Evolutionary conservation across 495 filamentous ascomycete species (phyloP).

Genomic region (Trichoderma asperelloides): DNA sequence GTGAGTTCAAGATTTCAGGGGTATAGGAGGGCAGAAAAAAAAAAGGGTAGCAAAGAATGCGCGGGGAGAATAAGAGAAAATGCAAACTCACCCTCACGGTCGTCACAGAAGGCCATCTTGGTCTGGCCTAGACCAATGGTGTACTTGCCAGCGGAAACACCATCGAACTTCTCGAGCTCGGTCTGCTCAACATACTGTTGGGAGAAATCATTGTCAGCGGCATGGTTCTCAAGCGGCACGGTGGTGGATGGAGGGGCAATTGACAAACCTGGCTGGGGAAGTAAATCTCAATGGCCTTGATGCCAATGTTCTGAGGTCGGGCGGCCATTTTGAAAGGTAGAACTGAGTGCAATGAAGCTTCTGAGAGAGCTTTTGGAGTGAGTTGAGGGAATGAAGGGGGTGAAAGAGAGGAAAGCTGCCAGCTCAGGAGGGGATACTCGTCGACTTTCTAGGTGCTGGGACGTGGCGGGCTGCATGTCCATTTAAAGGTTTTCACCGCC

Average conservation of each 20-base stretch:
- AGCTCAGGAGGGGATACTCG: background rate
- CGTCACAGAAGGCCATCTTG: constrained; percentile 99
- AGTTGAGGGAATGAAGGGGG: constrained; percentile 13
- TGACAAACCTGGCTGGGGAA: constrained; percentile 83
- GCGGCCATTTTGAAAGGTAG: constrained; percentile 57
- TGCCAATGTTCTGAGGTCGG: constrained; percentile 93
- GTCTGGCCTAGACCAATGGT: constrained; percentile 99
- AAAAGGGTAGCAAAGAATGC: background rate
- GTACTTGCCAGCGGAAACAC: constrained; percentile 89
- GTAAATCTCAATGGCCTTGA: constrained; percentile 99
- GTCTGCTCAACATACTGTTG: constrained; percentile 88
- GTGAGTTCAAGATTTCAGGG: background rate
- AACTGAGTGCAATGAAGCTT: constrained; percentile 6
- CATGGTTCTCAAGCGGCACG: background rate
- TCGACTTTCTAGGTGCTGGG: background rate
- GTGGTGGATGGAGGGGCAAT: constrained; percentile 2
- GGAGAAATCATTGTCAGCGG: constrained; percentile 21
- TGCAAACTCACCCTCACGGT: constrained; percentile 75
- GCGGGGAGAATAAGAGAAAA: background rate
- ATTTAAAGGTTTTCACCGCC: constrained; percentile 11
- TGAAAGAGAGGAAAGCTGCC: background rate
- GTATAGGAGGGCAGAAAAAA: background rate
- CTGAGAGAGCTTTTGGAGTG: background rate
- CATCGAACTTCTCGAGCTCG: constrained; percentile 97
- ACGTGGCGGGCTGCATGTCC: background rate